Evolutionary conservation across 2,329 filamentous ascomycete species (phyloP).

Genomic region (Scopulariopsis brevicaulis): DNA sequence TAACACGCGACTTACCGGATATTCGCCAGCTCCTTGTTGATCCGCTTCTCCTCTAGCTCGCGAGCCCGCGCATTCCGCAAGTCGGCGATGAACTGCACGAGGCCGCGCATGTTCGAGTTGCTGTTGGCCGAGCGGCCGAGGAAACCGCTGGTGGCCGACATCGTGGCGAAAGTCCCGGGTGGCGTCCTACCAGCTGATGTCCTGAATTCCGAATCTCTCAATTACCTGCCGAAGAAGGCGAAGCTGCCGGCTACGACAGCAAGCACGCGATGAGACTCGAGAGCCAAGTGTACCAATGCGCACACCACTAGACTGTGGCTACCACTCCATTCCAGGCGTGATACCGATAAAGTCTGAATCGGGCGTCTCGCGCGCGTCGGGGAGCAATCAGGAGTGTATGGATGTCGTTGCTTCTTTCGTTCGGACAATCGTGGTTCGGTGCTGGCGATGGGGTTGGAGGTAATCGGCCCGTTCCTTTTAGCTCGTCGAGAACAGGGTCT

Average conservation of each 20-base stretch:
- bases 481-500: background rate
- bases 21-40: slow-evolving; percentile 98
- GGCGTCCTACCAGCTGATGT: background rate
- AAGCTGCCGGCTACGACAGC: background rate
- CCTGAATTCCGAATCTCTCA: background rate
- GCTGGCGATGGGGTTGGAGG: background rate
- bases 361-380: background rate
- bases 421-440: background rate
- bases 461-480: background rate
- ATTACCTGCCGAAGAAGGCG: background rate
- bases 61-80: slow-evolving; percentile 87
- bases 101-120: slow-evolving; percentile 62
- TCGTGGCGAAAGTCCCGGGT: slow-evolving; percentile 16
- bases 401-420: background rate
- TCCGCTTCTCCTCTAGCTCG: slow-evolving; percentile 95
- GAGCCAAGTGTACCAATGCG: background rate
- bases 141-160: slow-evolving; percentile 51
- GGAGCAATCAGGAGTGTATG: background rate
- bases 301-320: background rate
- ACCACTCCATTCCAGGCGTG: background rate
- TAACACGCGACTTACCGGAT: slow-evolving; percentile 52
- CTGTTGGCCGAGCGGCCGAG: slow-evolving; percentile 54
- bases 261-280: background rate
- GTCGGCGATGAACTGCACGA: slow-evolving; percentile 98
- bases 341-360: background rate